phyloP scores from a whole-genome alignment of 768 basidiomycete species.

The Boletus fagicola region DNA sequence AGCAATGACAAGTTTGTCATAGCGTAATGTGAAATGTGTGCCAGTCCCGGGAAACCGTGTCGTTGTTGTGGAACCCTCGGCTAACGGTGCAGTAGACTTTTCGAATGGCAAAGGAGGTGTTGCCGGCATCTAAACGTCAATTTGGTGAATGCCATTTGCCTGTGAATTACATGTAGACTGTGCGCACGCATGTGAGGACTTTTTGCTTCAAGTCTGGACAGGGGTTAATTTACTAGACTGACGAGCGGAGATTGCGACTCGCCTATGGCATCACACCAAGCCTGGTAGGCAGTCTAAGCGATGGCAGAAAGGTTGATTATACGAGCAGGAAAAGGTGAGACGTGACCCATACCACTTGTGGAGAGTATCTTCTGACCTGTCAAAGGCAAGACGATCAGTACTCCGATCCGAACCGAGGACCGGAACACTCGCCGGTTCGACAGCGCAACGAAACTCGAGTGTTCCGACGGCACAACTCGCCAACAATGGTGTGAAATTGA shows the following conservation, averaged over 20 bases:
- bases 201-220: conserved; percentile 58
- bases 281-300: conserved; percentile 59
- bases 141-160: not conserved
- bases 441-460: conserved; percentile 74
- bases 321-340: not conserved
- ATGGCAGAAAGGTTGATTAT: not conserved
- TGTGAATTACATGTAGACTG: not conserved
- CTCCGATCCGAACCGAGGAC: not conserved
- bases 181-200: conserved; percentile 57
- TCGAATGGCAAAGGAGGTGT: conserved; percentile 45
- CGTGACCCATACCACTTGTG: conserved; percentile 46
- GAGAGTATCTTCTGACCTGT: conserved; percentile 56
- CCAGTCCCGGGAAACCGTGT: conserved; percentile 21
- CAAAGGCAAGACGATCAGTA: conserved; percentile 2
- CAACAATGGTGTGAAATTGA: conserved; percentile 46
- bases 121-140: conserved; percentile 54
- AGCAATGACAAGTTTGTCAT: conserved; percentile 81
- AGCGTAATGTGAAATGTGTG: conserved; percentile 55
- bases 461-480: conserved; percentile 74
- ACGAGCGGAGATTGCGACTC: conserved; percentile 11
- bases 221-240: conserved; percentile 7
- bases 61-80: conserved; percentile 18
- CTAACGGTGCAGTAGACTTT: conserved; percentile 10
- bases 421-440: conserved; percentile 64
- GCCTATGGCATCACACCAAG: conserved; percentile 77